A percentile compares a stretch with the other conserved stretches of the same genome.
These are phyloP conservation scores for Psilocybe cubensis DNA, from an alignment of 768 basidiomycete genomes.

Conservation along the genomic window DNA sequence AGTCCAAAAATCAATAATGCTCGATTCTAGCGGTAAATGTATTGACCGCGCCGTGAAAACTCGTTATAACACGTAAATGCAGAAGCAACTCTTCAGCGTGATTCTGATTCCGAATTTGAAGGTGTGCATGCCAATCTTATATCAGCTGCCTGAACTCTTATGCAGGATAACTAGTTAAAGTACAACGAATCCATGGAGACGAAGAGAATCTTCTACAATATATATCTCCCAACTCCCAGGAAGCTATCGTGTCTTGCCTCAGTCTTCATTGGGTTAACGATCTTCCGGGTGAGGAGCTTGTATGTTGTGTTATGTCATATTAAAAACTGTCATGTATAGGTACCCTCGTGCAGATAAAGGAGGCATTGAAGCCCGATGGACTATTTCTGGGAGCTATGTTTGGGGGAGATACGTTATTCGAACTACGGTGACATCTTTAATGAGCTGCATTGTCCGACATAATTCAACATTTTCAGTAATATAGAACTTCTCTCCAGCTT, in stretches of 20 bases:
- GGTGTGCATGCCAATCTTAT: slow-evolving; percentile 46
- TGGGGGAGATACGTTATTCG: slow-evolving; percentile 95
- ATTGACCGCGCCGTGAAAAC: neutral
- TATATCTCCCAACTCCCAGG: slow-evolving; percentile 76
- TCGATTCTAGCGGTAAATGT: slow-evolving; percentile 82
- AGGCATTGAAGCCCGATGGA: slow-evolving; percentile 87
- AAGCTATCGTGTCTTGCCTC: slow-evolving; percentile 90
- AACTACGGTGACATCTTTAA: slow-evolving; percentile 64
- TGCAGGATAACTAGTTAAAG: slow-evolving; percentile 55
- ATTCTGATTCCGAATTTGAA: slow-evolving; percentile 79
- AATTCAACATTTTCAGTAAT: neutral
- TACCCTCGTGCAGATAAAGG: slow-evolving; percentile 82
- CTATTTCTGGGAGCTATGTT: slow-evolving; percentile 94
- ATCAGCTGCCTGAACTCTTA: neutral
- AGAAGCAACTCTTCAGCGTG: slow-evolving; percentile 78
- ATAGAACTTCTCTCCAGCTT: slow-evolving; percentile 88
- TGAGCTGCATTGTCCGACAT: neutral
- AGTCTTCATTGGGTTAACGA: slow-evolving; percentile 98
- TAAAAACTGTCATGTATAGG: slow-evolving; percentile 52
- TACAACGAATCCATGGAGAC: slow-evolving; percentile 79
- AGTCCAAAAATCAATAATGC: slow-evolving; percentile 75
- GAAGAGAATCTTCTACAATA: slow-evolving; percentile 78
- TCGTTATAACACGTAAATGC: slow-evolving; percentile 12
- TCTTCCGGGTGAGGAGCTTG: slow-evolving; percentile 72
- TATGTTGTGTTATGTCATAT: neutral